Base-by-base conservation (phyloP, 1,284 basidiomycete genomes). In the Sporisorium sorghi region DNA sequence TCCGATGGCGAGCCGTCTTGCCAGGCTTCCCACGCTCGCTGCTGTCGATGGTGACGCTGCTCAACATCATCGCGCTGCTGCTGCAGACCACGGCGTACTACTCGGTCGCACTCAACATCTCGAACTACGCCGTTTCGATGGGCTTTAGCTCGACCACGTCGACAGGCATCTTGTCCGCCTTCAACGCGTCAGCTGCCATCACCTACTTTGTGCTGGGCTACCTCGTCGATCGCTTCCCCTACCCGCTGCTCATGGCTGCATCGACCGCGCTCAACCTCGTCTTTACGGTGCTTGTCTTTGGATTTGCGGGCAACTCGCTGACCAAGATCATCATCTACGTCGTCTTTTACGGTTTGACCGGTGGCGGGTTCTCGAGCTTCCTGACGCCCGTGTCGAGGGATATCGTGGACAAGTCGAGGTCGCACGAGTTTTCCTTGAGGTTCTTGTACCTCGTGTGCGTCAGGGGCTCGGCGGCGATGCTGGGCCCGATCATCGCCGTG, bases 41-140 rank as follows among this genome's bases (percentile, higher is more conserved):
- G 1, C 14, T 70, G 10, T 56, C 61, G 21, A 17, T 50, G 1
- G 28, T 63, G 6, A 72, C 64, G 5, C 23, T 75, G 19, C 59
- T 74, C 44, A 63, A 67, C 32, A 24, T 55, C 12, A 42, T 73
- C 5, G 59, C 35, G 2, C 40, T 74, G 7, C 46, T 79, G 24
- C 58, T 54, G 7, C 79, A 81, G 47, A 62, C 78, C 1, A 60
- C 60, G 0, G 76, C 67, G 2, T 81, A 66, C 62, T 75, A 73
- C 39, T 76, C 79, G 14, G 61, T 80, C 17, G 69, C 70, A 21
- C 71, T 81, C 50, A 80, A 80, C 61, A 72, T 81, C 33, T 64
- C 72, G 39, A 61, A 73, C 48, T 78, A 77, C 42, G 51, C 64
- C 24, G 57, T 61, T 3, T 72, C 76, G 2, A 72, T 79, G 56